Conservation (phyloP, 768 basidiomycete species). For the Leccinum rimulosum region DNA sequence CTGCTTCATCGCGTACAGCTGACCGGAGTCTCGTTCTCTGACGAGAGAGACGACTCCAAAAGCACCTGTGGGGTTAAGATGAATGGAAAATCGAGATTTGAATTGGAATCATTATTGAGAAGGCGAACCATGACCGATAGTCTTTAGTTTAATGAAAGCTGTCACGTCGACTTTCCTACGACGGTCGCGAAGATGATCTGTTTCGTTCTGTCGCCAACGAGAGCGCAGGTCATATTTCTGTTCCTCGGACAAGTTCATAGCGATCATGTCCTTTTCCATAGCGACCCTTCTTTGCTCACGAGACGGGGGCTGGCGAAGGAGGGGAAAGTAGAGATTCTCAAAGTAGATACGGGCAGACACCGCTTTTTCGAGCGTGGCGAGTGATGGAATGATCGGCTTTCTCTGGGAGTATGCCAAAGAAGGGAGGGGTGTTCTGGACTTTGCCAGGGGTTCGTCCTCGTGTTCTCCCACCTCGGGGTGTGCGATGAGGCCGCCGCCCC, state of each 20-base stretch:
- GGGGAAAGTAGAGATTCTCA: slow-evolving; percentile 84
- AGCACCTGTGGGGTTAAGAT: slow-evolving; percentile 58
- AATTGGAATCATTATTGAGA: slow-evolving; percentile 28
- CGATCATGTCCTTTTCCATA: slow-evolving; percentile 84
- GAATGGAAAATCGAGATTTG: slow-evolving; percentile 20
- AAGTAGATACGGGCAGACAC: slow-evolving; percentile 93
- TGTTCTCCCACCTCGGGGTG: slow-evolving; percentile 68
- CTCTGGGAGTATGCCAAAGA: slow-evolving; percentile 38
- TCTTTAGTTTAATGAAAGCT: slow-evolving; percentile 87
- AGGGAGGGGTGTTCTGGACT: slow-evolving; percentile 27
- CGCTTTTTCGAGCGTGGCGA: slow-evolving; percentile 90
- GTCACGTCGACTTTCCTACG: slow-evolving; percentile 80
- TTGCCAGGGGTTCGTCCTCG: slow-evolving; percentile 41
- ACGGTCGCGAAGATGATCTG: slow-evolving; percentile 81
- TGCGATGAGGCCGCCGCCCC: slow-evolving; percentile 56
- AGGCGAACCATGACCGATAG: slow-evolving; percentile 83
- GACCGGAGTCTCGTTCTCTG: slow-evolving; percentile 72
- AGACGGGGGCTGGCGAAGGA: slow-evolving; percentile 80
- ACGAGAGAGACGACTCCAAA: slow-evolving; percentile 97
- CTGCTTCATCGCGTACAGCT: slow-evolving; percentile 96
- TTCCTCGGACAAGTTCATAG: slow-evolving; percentile 64
- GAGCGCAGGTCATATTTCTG: slow-evolving; percentile 72
- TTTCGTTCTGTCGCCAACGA: slow-evolving; percentile 86
- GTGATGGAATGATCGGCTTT: slow-evolving; percentile 75
- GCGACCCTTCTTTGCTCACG: slow-evolving; percentile 82